phyloP scores from a whole-genome alignment of 2,329 filamentous ascomycete genomes.

The Cryphonectria parasitica region DNA sequence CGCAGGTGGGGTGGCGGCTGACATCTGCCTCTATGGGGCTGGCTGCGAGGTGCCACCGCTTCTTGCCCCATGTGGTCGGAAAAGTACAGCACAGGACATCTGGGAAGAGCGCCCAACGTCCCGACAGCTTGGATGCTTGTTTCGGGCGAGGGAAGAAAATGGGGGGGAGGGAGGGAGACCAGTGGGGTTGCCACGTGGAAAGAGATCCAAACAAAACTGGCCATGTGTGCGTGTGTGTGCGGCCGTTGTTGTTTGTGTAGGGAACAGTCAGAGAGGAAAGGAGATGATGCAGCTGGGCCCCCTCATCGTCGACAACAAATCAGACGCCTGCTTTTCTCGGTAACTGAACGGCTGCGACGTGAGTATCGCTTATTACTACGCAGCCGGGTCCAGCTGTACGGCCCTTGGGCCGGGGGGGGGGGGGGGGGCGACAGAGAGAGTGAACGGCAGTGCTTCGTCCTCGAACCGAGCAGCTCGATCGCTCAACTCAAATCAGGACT shows the following conservation, averaged over 20 bases:
- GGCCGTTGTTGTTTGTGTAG: not conserved
- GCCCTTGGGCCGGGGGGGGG: no score
- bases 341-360: not conserved
- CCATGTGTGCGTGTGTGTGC: not conserved
- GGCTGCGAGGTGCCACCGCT: not conserved
- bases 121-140: not conserved
- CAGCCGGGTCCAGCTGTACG: constrained; percentile 2
- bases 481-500: not conserved
- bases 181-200: not conserved
- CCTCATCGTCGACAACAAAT: not conserved
- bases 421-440: no score
- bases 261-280: not conserved
- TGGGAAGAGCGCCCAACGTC: not conserved
- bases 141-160: not conserved
- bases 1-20: not conserved
- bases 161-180: no score
- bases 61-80: not conserved
- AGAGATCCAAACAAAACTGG: not conserved
- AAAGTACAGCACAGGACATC: not conserved
- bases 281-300: not conserved
- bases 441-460: not conserved
- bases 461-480: not conserved
- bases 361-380: constrained; percentile 10
- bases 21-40: not conserved
- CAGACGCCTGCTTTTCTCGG: not conserved